Percentiles rank a stretch among this genome's conserved stretches.
Conservation (phyloP, 192 early-diverging fungal species). For the Martensiomyces pterosporus region DNA sequence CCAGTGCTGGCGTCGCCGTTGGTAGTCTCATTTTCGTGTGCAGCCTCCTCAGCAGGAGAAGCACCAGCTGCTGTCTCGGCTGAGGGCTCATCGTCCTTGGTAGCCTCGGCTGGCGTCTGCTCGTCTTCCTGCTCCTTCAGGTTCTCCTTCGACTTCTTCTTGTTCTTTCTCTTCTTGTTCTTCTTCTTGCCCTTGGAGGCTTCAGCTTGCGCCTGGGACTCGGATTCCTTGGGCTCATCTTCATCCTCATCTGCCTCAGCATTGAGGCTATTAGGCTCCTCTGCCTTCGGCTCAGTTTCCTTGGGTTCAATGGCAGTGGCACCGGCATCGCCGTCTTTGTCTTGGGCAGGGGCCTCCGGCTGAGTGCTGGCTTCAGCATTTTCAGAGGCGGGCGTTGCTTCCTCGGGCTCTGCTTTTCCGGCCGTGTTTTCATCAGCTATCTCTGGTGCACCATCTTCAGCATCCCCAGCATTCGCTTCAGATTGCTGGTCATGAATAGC, state of each 20-base stretch:
- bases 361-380: too few species aligned
- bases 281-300: slow-evolving; percentile 2
- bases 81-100: slow-evolving; percentile 3
- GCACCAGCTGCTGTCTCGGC: not conserved
- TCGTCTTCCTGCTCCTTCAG: not conserved
- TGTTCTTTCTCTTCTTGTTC: slow-evolving; percentile 39
- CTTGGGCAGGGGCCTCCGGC: too few species aligned
- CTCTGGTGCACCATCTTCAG: too few species aligned
- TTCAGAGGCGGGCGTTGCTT: too few species aligned
- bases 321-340: slow-evolving; percentile 1
- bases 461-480: too few species aligned
- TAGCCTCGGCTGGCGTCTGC: slow-evolving; percentile 1
- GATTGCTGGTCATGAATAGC: too few species aligned
- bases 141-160: slow-evolving; percentile 25
- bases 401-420: too few species aligned
- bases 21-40: slow-evolving; percentile 4
- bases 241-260: slow-evolving; percentile 14
- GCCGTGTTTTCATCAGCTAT: too few species aligned
- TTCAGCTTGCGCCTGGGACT: slow-evolving; percentile 7
- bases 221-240: slow-evolving; percentile 7
- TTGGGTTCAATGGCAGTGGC: not conserved
- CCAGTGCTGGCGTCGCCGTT: slow-evolving; percentile 6
- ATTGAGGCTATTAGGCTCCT: not conserved
- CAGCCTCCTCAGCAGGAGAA: too few species aligned
- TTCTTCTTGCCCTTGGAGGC: slow-evolving; percentile 37